Percentiles rank a stretch among this genome's conserved stretches.
Conservation (phyloP, 305 asterid species). For the Ajuga reptans region DNA sequence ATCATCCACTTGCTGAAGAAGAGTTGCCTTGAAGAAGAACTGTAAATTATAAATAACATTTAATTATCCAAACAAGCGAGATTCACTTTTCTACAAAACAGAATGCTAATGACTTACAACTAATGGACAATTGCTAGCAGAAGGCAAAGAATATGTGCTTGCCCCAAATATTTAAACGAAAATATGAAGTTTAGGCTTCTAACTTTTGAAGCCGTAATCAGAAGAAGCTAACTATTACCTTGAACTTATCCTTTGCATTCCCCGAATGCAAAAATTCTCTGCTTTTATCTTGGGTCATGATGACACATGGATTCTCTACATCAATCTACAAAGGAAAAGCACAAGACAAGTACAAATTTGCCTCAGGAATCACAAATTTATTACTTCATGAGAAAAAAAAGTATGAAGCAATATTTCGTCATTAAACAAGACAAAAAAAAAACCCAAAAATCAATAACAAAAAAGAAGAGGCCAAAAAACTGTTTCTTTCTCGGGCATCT, state of each 20-base stretch:
- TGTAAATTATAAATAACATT: conserved; percentile 26
- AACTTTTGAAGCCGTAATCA: conserved; percentile 6
- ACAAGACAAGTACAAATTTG: conserved; percentile 10
- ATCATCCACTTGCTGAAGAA: conserved; percentile 84
- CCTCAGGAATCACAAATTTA: background rate
- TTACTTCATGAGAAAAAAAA: background rate
- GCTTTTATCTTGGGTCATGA: conserved; percentile 97
- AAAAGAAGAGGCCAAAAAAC: conserved; percentile 11
- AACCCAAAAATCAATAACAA: background rate
- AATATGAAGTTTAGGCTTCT: conserved; percentile 4
- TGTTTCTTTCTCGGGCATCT: background rate
- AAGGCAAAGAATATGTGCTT: background rate
- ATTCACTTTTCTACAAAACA: conserved; percentile 1
- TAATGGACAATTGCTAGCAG: background rate
- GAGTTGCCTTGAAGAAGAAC: conserved; percentile 98
- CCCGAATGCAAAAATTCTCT: conserved; percentile 95
- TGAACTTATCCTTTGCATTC: conserved; percentile 81
- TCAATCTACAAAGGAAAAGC: conserved; percentile 62
- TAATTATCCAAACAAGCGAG: conserved; percentile 14
- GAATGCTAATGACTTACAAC: background rate
- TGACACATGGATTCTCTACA: conserved; percentile 94
- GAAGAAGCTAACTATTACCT: conserved; percentile 35
- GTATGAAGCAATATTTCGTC: background rate
- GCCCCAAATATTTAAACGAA: background rate
- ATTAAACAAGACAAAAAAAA: background rate